Evolutionary conservation across 352 stramenopile species (phyloP).

Genomic region (Phytophthora palmivora): DNA sequence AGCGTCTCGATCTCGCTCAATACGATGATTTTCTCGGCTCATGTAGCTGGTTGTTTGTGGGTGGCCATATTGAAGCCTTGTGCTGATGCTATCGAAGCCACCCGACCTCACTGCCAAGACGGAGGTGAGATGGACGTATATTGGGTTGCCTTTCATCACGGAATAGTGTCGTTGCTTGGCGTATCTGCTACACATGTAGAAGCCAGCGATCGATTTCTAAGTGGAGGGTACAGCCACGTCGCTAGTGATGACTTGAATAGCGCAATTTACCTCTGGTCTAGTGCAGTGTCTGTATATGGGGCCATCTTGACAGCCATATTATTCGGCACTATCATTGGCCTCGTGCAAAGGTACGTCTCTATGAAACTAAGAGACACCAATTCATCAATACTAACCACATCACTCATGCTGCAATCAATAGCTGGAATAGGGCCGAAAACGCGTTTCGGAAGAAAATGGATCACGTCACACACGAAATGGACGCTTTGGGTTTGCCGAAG

Average conservation of each 20-base stretch:
- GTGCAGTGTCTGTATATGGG: conserved; percentile 50
- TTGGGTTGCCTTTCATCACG: conserved; percentile 65
- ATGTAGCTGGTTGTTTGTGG: conserved; percentile 67
- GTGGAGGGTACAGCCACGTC: conserved; percentile 45
- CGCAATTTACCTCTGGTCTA: conserved; percentile 53
- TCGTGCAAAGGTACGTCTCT: conserved; percentile 60
- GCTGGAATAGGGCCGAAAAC: conserved; percentile 69
- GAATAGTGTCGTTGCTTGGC: conserved; percentile 59
- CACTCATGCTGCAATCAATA: conserved; percentile 19
- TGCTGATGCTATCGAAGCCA: conserved; percentile 23
- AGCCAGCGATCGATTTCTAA: conserved; percentile 54
- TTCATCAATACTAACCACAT: background rate
- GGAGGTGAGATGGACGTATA: conserved; percentile 56
- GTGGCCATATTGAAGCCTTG: conserved; percentile 62
- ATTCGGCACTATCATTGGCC: conserved; percentile 63
- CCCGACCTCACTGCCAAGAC: conserved; percentile 36
- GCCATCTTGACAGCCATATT: conserved; percentile 54
- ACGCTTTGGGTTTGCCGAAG: conserved; percentile 61
- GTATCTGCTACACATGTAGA: conserved; percentile 58
- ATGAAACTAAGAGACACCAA: background rate
- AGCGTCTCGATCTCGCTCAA: conserved; percentile 62
- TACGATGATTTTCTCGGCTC: conserved; percentile 54
- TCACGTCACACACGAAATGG: conserved; percentile 72
- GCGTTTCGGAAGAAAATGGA: conserved; percentile 80
- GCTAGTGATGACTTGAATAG: conserved; percentile 25